Evolutionary conservation across 179 eudicot genomes (phyloP), one percentile per base, ranked within the genome.

Genomic region (Beta lomatogona): DNA sequence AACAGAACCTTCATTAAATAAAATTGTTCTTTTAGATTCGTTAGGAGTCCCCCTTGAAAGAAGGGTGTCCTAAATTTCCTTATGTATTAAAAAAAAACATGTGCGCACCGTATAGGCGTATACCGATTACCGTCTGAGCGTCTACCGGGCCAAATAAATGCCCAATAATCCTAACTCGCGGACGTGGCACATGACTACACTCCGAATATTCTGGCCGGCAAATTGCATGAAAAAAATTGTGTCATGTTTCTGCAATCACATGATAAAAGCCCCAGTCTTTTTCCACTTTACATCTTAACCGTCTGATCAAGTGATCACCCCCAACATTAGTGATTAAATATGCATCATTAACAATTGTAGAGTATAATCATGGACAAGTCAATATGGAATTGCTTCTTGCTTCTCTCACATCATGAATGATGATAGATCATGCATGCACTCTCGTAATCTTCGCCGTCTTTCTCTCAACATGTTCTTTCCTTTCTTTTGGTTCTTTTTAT

Each of bases 391-490:
- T 72, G 59, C 41, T 25, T 72, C 57, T 50, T 21, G 19, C 41
- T 50, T 15, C 75, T 48, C 19, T 41, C 16, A n/a, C 16, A 36
- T 66, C 8, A 54, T 3, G 15, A 14, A 55, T 13, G 2, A 9
- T 79, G 18, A 60, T 22, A 5, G 7, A 44, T 59, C 8, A 71
- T 65, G 66, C 71, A 76, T 69, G 76, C 1, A 13, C 52, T 77
- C 31, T 70, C 81, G 67, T 50, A 13, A 18, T 50, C 63, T 25
- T 77, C 84, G 84, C 84, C 81, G 81, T 44, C 60, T 70, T 77
- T 61, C 55, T n/a, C 84, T 77, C 84, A 28, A 71, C 81, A 60
- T 82, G 77, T 77, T 78, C 48, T 59, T 48, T 19, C 60, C 8
- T 9, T 3, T 31, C 59, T 57, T 54, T 14, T 4, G 11, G 13